These are phyloP conservation scores for Phycomyces blakesleeanus DNA, from an alignment of 192 early-diverging fungal species.

Conservation along the genomic window DNA sequence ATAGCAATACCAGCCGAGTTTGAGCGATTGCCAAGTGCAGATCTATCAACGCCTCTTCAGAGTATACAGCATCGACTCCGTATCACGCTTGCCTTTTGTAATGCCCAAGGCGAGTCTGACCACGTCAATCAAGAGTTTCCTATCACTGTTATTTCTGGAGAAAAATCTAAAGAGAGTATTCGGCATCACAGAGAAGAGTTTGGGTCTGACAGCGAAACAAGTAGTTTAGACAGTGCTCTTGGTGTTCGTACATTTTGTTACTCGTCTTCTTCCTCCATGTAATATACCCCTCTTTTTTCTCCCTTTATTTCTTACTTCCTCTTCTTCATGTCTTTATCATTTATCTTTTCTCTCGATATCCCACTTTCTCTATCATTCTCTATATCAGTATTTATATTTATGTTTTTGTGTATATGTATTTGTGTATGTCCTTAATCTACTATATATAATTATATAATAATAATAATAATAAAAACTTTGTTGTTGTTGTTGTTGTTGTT, in stretches of 20 bases:
- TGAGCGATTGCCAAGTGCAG: not conserved
- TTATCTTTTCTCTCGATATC: no score
- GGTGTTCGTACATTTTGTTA: not conserved
- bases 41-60: not conserved
- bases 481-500: no score
- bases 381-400: no score
- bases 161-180: no score
- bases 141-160: conserved; percentile 1
- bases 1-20: not conserved
- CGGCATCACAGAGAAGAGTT: no score
- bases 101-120: not conserved
- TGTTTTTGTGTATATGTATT: no score
- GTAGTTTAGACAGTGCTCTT: not conserved
- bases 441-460: no score
- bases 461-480: no score
- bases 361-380: no score
- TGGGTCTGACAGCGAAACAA: not conserved
- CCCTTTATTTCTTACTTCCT: no score
- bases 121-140: not conserved
- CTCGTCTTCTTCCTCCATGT: not conserved
- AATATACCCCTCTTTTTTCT: not conserved
- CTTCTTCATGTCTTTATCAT: no score
- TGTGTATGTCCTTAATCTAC: no score
- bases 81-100: conserved; percentile 8
- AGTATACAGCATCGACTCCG: not conserved